Conservation (phyloP, 1,284 basidiomycete species). For the Rhodotorula sp. region DNA sequence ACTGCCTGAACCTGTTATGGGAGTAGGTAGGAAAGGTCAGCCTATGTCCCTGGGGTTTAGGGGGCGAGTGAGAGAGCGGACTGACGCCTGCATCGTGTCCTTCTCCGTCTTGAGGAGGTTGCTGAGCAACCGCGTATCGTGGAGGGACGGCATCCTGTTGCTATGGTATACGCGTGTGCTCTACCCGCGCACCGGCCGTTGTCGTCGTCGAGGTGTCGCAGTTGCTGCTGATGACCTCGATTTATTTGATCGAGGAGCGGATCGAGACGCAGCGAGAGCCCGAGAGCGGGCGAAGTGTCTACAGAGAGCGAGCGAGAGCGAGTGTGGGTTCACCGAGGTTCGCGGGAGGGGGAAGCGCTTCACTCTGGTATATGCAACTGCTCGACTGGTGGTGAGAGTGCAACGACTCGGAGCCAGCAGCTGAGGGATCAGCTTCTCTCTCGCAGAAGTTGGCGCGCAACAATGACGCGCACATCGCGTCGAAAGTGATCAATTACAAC, state of each 20-base stretch:
- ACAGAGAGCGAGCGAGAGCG: background rate
- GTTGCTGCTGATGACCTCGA: no score
- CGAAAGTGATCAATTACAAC: no score
- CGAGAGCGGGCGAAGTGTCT: background rate
- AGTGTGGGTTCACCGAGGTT: no score
- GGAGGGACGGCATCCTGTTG: conserved; percentile 25
- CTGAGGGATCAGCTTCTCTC: no score
- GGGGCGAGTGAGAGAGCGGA: conserved; percentile 37
- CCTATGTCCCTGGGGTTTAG: background rate
- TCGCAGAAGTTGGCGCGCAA: no score
- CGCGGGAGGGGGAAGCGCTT: no score
- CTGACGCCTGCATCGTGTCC: conserved; percentile 41
- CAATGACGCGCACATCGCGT: no score
- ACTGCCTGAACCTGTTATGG: conserved; percentile 41
- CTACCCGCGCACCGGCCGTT: background rate
- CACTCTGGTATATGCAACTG: no score
- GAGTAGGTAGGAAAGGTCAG: no score
- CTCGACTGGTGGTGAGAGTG: no score
- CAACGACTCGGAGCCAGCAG: no score
- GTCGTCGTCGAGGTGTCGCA: no score
- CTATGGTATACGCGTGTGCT: background rate
- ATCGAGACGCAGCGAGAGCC: background rate
- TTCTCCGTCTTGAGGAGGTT: conserved; percentile 52
- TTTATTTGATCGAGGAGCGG: background rate
- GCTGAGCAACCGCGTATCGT: conserved; percentile 50